Percentiles rank a stretch among this genome's conserved stretches.
Evolutionary conservation across 768 basidiomycete genomes (phyloP).

Genomic region (Pleurotus sapidus): DNA sequence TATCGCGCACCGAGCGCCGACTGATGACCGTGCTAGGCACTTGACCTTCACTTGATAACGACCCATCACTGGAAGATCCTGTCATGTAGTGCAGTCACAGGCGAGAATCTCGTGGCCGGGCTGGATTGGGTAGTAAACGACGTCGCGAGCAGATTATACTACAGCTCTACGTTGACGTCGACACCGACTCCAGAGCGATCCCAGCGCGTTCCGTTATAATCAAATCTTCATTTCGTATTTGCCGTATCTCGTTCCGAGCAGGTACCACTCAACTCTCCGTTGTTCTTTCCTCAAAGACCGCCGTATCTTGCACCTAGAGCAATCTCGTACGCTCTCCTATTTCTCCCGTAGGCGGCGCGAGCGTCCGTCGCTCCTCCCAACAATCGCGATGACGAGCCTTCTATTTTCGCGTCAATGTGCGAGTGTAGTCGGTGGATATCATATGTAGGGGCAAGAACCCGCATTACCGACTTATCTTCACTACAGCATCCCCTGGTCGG

Average conservation of each 20-base stretch:
- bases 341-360: not conserved
- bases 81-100: constrained; percentile 91
- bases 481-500: not conserved
- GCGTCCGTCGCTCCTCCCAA: not conserved
- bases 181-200: constrained; percentile 6
- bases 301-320: not conserved
- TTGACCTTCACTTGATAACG: constrained; percentile 76
- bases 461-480: too few relatives aligned
- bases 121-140: constrained; percentile 92
- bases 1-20: constrained; percentile 14
- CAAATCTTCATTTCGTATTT: not conserved
- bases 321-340: not conserved
- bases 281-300: not conserved
- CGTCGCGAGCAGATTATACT: constrained; percentile 85
- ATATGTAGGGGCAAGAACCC: too few relatives aligned
- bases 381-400: too few relatives aligned
- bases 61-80: constrained; percentile 90
- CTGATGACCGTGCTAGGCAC: constrained; percentile 46
- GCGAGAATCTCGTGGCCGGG: constrained; percentile 78
- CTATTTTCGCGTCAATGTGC: too few relatives aligned
- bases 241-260: not conserved
- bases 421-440: too few relatives aligned
- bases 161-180: constrained; percentile 46
- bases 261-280: not conserved
- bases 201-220: constrained; percentile 2